Base-by-base conservation (phyloP, 805 yeast species). In the Lipomyces orientalis region DNA sequence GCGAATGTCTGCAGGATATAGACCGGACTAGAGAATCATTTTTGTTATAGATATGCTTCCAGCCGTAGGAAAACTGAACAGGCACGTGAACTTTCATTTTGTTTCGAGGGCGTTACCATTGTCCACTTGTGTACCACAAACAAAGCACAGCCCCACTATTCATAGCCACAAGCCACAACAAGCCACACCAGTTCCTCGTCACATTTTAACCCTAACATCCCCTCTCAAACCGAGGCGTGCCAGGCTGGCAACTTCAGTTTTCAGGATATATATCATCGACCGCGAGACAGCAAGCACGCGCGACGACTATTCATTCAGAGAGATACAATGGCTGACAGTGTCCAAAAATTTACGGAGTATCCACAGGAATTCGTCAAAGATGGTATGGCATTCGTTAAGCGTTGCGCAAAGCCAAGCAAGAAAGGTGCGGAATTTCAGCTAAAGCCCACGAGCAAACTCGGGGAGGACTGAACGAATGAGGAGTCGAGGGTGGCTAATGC, bases 361-460 rank as follows among this genome's bases (percentile, higher is more conserved):
- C 97, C 98, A 75, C 85, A 88, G 71, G 97, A 92, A 78, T 92
- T 94, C 83, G 82, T 93, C 81, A 91, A 88, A 81, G 98, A 95
- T 76, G 97, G 98, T 71, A 81, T 89, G 67, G 91, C 92, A 68
- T 95, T 95, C 79, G 84, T 95, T 75, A 86, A 87, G 78, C 91
- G 91, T 81, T 94, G 98, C 84, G 89, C 95, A 77, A 94, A 95
- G 82, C 99, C 99, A 74, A 88, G 88, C 79, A 82, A 85, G 78
- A 91, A 90, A 79, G 90, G 90, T 87, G 49, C 10, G 9, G 3
- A n/a, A 12, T 12, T 56, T 14, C 65, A 16, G 58, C 19, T 29
- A 4, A 16, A 31, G 22, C 16, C 19, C 4, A 16, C 7, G 49
- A 19, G 22, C 6, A 43, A n/a, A 19, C 1, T 19, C 7, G 6